These are phyloP conservation scores for Dipodascopsis uninucleata DNA, from an alignment of 805 yeast genomes.

Conservation along the genomic window DNA sequence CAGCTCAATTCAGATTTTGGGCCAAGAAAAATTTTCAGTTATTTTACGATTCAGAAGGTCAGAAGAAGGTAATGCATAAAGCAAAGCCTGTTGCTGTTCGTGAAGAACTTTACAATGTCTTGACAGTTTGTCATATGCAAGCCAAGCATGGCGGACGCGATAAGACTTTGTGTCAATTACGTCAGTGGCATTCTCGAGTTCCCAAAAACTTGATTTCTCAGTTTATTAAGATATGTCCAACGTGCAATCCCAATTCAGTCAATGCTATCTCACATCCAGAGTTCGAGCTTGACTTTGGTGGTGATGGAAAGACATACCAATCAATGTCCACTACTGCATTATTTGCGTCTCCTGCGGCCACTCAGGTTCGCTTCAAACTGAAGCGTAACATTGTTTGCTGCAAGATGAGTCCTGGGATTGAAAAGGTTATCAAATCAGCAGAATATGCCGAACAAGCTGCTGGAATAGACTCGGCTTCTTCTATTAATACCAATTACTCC, in stretches of 20 bases:
- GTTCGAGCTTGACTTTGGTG: constrained; percentile 2
- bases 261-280: constrained; percentile 75
- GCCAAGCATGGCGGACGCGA: constrained; percentile 27
- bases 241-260: constrained; percentile 51
- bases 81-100: constrained; percentile 22
- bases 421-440: not conserved
- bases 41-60: constrained; percentile 6
- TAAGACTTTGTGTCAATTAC: constrained; percentile 22
- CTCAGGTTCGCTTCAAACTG: constrained; percentile 2
- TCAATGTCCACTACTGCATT: not conserved
- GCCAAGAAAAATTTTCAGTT: constrained; percentile 19
- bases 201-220: constrained; percentile 26
- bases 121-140: constrained; percentile 16
- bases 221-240: constrained; percentile 26
- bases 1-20: constrained; percentile 27
- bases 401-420: not conserved
- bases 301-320: not conserved
- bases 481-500: too few species aligned
- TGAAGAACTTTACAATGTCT: constrained; percentile 23
- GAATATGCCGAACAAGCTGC: constrained; percentile 1
- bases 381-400: constrained; percentile 1
- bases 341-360: not conserved
- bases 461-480: too few species aligned
- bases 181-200: constrained; percentile 24
- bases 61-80: constrained; percentile 19